phyloP scores from a whole-genome alignment of 306 rosid species.

The Casuarina equisetifolia region DNA sequence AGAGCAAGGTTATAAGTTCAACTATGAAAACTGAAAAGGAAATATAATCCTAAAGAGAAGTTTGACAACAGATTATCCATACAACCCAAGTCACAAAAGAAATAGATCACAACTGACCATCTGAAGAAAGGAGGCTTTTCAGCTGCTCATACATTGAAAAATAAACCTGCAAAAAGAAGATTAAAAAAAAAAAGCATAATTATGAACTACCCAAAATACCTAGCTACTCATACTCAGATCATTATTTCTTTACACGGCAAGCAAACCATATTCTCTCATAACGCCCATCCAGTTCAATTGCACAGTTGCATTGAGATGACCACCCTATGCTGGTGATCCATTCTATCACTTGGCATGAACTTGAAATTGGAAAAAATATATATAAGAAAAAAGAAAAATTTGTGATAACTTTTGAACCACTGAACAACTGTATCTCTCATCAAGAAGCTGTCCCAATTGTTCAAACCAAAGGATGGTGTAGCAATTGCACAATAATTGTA shows the following conservation, averaged over 20 bases:
- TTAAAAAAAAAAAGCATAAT: slow-evolving; percentile 4
- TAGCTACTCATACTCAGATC: neutral
- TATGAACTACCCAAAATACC: neutral
- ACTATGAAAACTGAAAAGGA: slow-evolving; percentile 7
- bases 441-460: neutral
- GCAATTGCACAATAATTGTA: neutral
- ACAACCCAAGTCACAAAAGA: neutral
- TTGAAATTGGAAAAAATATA: too few species aligned
- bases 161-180: slow-evolving; percentile 56
- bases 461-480: too few species aligned
- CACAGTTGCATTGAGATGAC: neutral
- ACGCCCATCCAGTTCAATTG: neutral
- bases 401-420: neutral
- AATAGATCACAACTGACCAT: slow-evolving; percentile 49
- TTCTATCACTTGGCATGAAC: too few species aligned
- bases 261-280: neutral
- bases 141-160: slow-evolving; percentile 71
- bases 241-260: neutral
- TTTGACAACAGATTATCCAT: slow-evolving; percentile 6
- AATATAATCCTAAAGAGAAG: slow-evolving; percentile 6
- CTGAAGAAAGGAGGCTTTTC: slow-evolving; percentile 53
- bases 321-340: neutral
- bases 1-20: slow-evolving; percentile 20
- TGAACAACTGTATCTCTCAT: neutral
- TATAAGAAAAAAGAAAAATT: neutral